These are phyloP conservation scores for Nemania serpens DNA, from an alignment of 2,329 filamentous ascomycete species.

Conservation along the genomic window DNA sequence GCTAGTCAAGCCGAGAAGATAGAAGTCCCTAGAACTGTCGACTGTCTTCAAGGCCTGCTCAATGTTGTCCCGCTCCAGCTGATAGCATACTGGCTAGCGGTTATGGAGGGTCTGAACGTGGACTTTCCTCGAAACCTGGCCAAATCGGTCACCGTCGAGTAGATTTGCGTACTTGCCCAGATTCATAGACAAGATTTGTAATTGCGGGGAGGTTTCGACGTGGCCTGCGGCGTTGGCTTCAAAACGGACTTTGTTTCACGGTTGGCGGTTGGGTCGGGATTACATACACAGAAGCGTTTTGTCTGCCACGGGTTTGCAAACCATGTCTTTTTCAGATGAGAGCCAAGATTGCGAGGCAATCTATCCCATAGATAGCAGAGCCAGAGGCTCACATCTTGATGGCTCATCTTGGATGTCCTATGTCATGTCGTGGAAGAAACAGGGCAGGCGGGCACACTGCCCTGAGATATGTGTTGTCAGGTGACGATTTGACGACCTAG, in stretches of 20 bases:
- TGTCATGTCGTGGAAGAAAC: neutral
- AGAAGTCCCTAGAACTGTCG: conserved; percentile 93
- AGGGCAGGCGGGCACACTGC: conserved; percentile 8
- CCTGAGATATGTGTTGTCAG: conserved; percentile 18
- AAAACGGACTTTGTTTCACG: conserved; percentile 31
- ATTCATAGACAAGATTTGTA: conserved; percentile 18
- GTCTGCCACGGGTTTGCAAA: conserved; percentile 28
- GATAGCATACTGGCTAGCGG: conserved; percentile 98
- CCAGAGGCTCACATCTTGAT: neutral
- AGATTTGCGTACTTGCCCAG: conserved; percentile 46
- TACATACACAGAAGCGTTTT: conserved; percentile 31
- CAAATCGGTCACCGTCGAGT: conserved; percentile 99
- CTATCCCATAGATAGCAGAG: conserved; percentile 14
- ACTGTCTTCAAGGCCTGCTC: conserved; percentile 92
- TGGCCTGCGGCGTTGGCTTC: conserved; percentile 33
- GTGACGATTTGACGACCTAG: conserved; percentile 23
- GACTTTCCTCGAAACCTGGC: conserved; percentile 98
- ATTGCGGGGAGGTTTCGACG: conserved; percentile 23
- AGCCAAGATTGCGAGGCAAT: conserved; percentile 4
- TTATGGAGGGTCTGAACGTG: conserved; percentile 93
- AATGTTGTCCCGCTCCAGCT: conserved; percentile 98
- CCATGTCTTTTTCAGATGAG: conserved; percentile 27
- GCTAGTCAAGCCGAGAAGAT: conserved; percentile 91
- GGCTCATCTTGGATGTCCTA: conserved; percentile 1
- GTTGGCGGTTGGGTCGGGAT: conserved; percentile 32